Evolutionary conservation across 2,329 filamentous ascomycete genomes (phyloP).

Genomic region (Apiospora pterosperma): DNA sequence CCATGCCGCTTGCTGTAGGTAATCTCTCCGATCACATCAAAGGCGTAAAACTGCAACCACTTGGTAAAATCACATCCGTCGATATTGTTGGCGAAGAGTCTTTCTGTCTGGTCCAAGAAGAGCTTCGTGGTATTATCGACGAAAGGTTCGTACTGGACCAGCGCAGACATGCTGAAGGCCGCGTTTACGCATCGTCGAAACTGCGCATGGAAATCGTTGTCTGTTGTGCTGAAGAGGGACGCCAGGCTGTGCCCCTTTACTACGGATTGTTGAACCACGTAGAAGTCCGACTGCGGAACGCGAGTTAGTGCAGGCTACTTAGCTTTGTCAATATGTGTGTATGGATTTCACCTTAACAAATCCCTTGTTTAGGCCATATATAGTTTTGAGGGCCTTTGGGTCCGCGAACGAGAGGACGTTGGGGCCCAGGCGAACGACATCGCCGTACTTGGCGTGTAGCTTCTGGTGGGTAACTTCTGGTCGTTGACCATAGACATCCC

Average conservation of each 20-base stretch:
- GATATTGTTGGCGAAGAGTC: slow-evolving; percentile 44
- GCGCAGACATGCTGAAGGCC: slow-evolving; percentile 73
- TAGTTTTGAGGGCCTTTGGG: slow-evolving; percentile 68
- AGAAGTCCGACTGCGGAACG: slow-evolving; percentile 65
- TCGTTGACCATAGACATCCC: slow-evolving; percentile 61
- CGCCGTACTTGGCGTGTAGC: slow-evolving; percentile 69
- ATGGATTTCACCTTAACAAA: slow-evolving; percentile 61
- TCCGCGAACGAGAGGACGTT: slow-evolving; percentile 72
- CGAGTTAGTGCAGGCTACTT: slow-evolving; percentile 9
- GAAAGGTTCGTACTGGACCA: slow-evolving; percentile 77
- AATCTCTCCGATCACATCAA: slow-evolving; percentile 76
- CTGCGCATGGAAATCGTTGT: slow-evolving; percentile 72
- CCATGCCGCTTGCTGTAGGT: slow-evolving; percentile 74
- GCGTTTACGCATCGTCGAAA: slow-evolving; percentile 73
- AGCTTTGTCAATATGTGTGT: background rate
- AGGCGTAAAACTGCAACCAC: slow-evolving; percentile 80
- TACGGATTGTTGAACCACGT: slow-evolving; percentile 73
- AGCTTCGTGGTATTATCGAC: slow-evolving; percentile 72
- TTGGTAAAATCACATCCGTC: slow-evolving; percentile 59
- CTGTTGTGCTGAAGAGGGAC: slow-evolving; percentile 73
- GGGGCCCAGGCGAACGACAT: slow-evolving; percentile 72
- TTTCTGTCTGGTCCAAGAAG: slow-evolving; percentile 63
- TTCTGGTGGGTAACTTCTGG: slow-evolving; percentile 66
- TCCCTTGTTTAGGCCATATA: slow-evolving; percentile 81
- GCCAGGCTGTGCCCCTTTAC: slow-evolving; percentile 64